Evolutionary conservation across 169 alveolate species (phyloP).

Genomic region (Plasmodium malariae): DNA sequence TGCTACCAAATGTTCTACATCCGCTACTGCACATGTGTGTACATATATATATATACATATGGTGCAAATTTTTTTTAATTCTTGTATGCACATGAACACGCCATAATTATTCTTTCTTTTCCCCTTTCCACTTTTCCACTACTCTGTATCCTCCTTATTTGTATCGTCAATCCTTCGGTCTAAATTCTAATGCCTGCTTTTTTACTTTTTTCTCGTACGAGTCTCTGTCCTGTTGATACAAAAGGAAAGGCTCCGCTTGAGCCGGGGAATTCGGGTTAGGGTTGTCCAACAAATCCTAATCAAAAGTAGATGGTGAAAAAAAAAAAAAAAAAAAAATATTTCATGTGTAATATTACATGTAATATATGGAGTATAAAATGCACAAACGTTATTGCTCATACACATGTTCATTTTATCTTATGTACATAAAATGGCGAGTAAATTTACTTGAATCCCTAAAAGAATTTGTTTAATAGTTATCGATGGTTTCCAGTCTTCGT

Average conservation of each 20-base stretch:
- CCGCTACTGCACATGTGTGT: no score
- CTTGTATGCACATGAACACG: no score
- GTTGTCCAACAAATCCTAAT: conserved; percentile 95
- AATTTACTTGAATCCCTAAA: conserved; percentile 95
- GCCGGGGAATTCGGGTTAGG: conserved; percentile 99
- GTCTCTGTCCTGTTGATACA: conserved; percentile 93
- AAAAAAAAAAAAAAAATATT: background rate
- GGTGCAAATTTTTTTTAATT: no score
- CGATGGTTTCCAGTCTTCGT: conserved; percentile 99
- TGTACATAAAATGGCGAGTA: background rate
- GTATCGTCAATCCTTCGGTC: conserved; percentile 78
- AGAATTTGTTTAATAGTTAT: conserved; percentile 97
- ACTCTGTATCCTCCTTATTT: background rate
- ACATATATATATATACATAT: background rate
- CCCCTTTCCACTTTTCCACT: background rate
- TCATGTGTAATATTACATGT: conserved; percentile 7
- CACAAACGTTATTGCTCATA: background rate
- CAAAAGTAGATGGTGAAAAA: background rate
- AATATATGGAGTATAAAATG: background rate
- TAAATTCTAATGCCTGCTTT: conserved; percentile 84
- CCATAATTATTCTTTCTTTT: background rate
- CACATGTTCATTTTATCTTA: background rate
- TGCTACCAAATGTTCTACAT: no score
- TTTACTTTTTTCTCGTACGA: conserved; percentile 90
- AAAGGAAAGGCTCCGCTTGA: conserved; percentile 95